Base-by-base conservation (phyloP, 345 rosid species). In the Lepidium africanum region DNA sequence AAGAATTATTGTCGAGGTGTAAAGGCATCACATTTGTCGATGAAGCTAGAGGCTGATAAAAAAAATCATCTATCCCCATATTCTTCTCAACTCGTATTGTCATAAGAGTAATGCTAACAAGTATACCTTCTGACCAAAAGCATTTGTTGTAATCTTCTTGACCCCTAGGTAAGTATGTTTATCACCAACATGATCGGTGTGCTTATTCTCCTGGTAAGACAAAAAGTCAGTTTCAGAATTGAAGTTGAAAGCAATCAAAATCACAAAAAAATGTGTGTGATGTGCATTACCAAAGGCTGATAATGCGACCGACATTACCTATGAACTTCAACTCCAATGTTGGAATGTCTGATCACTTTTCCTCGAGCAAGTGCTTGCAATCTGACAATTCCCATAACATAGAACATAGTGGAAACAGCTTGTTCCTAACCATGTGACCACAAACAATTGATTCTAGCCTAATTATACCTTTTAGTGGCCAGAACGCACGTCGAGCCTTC, bases 101-200 rank as follows among this genome's bases (percentile, higher is more conserved):
- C 27, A 42, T 21, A 19, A 45, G 6, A 43, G 43, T 55, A 33
- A 55, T 7, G 10, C 12, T 21, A 35, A 41, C 46, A 48, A 63
- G 49, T 59, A 71, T 85, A 92, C 98, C 98, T 89, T 87, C 64
- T 56, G 72, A 78, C 84, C 83, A 76, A 86, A 85, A 53, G 70
- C 77, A 78, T 81, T 86, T 64, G 77, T 72, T 17, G 96, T 86
- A 47, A 81, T 67, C 76, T 80, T 86, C 67, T 77, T 78, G 58
- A 79, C 76, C 48, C 57, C 77, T 7, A 66, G 59, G 61, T 79
- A 72, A 62, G 84, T 45, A 67, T 67, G 61, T 38, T 63, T 67
- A 57, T 77, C 79, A 36, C 50, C 73, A 54, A 62, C 60, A 30
- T 70, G 46, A 19, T 75, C 79, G 3, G 53, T 66, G 47, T 64